Conservation (phyloP, 176 grass and related monocot species). For the Alopecurus myosuroides region DNA sequence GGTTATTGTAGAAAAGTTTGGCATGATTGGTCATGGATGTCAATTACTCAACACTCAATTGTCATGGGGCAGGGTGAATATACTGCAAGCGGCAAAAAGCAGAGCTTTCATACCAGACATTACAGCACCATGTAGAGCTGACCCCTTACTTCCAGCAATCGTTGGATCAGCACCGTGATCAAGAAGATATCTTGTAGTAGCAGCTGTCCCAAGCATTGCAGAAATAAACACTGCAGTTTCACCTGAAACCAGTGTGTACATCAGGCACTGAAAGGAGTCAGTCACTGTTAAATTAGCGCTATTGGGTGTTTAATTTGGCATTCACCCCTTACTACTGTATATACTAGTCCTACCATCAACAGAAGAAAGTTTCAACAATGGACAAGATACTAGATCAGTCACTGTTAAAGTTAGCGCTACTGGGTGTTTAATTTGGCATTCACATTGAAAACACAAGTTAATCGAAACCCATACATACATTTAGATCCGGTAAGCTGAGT, state of each 20-base stretch:
- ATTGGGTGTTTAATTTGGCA: too few species aligned
- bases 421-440: too few species aligned
- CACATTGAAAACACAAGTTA: too few species aligned
- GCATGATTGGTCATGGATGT: background rate
- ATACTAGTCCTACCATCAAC: too few species aligned
- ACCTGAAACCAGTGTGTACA: background rate
- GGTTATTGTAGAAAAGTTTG: background rate
- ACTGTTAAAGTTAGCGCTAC: too few species aligned
- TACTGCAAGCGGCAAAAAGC: background rate
- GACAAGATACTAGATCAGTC: too few species aligned
- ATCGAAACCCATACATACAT: too few species aligned
- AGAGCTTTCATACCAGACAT: background rate
- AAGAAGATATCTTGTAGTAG: background rate
- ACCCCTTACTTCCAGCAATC: background rate
- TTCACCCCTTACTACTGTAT: too few species aligned
- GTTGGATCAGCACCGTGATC: background rate
- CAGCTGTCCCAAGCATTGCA: background rate
- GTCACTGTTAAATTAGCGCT: too few species aligned
- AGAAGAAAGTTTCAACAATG: too few species aligned
- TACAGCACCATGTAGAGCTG: background rate
- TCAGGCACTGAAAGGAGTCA: background rate
- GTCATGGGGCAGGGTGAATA: background rate
- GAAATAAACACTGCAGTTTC: background rate
- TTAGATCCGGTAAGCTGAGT: too few species aligned
- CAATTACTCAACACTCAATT: background rate